Evolutionary conservation across 2,329 filamentous ascomycete species (phyloP).

Genomic region (Paraphaeosphaeria sporulosa): DNA sequence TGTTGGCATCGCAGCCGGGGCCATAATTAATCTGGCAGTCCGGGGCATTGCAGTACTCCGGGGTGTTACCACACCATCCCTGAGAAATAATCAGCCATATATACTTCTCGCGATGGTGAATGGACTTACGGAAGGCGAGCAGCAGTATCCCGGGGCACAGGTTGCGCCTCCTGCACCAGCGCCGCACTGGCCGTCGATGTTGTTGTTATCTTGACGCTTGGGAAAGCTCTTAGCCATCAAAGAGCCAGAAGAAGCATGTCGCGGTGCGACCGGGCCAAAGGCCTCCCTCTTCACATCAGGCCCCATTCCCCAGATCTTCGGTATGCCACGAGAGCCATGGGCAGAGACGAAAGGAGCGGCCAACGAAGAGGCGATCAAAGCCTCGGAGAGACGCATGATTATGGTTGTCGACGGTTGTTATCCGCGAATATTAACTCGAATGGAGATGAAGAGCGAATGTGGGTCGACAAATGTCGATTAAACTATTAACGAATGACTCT

Average conservation of each 20-base stretch:
- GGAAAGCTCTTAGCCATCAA: slow-evolving; percentile 24
- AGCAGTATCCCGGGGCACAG: slow-evolving; percentile 45
- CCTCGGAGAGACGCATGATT: slow-evolving; percentile 42
- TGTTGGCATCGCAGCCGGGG: slow-evolving; percentile 66
- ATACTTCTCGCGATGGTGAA: neutral
- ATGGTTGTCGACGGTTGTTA: slow-evolving; percentile 7
- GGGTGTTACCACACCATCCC: slow-evolving; percentile 62
- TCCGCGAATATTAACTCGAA: slow-evolving; percentile 11
- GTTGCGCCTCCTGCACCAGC: slow-evolving; percentile 28
- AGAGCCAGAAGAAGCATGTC: slow-evolving; percentile 28
- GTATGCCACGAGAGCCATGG: slow-evolving; percentile 39
- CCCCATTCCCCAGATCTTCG: slow-evolving; percentile 43
- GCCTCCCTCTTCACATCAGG: slow-evolving; percentile 41
- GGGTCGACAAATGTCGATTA: slow-evolving; percentile 7
- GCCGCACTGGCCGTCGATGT: slow-evolving; percentile 41
- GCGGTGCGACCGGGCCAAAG: slow-evolving; percentile 28
- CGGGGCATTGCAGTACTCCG: slow-evolving; percentile 66
- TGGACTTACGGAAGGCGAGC: slow-evolving; percentile 39
- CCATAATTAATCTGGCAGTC: slow-evolving; percentile 68
- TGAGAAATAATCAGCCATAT: slow-evolving; percentile 18
- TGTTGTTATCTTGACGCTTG: slow-evolving; percentile 43
- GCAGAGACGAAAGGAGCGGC: slow-evolving; percentile 42
- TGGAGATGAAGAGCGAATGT: slow-evolving; percentile 21
- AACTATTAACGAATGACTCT: slow-evolving; percentile 3
- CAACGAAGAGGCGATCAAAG: slow-evolving; percentile 34